Percentiles rank a stretch among this genome's conserved stretches.
These are phyloP conservation scores for Talaromyces marneffei DNA, from an alignment of 2,329 filamentous ascomycete species.

Conservation along the genomic window DNA sequence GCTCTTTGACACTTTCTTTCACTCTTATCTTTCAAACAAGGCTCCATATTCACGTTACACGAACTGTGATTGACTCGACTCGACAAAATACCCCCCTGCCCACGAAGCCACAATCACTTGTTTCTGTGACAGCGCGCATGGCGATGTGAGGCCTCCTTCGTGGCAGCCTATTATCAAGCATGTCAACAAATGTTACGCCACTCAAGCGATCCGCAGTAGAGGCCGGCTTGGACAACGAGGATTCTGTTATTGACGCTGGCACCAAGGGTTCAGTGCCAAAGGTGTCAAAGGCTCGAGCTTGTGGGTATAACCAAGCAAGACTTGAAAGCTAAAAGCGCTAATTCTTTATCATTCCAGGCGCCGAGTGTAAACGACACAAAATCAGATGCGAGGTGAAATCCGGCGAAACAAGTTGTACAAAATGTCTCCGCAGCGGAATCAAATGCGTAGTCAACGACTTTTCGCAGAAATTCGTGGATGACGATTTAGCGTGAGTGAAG, in stretches of 20 bases:
- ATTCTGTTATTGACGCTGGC: constrained; percentile 19
- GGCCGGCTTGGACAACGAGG: constrained; percentile 28
- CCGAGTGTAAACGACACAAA: constrained; percentile 51
- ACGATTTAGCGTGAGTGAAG: constrained; percentile 45
- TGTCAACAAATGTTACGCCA: constrained; percentile 19
- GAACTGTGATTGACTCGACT: not conserved
- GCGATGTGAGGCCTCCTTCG: constrained; percentile 1
- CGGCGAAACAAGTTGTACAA: constrained; percentile 43
- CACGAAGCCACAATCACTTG: not conserved
- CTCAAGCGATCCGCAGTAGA: constrained; percentile 35
- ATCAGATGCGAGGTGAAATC: constrained; percentile 50
- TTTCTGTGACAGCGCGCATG: not conserved
- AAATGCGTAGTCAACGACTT: constrained; percentile 53
- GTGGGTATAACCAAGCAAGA: constrained; percentile 23
- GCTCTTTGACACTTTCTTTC: not conserved
- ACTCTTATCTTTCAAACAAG: not conserved
- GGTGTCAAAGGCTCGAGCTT: constrained; percentile 39
- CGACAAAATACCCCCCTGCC: not conserved
- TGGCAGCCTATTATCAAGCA: constrained; percentile 15
- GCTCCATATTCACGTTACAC: not conserved
- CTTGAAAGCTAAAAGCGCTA: not conserved
- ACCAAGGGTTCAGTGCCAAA: constrained; percentile 24
- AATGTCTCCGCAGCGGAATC: constrained; percentile 47
- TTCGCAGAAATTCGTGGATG: constrained; percentile 51
- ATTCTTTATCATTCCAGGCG: constrained; percentile 25